These are phyloP conservation scores for Agrocybe chaxingu DNA, from an alignment of 768 basidiomycete genomes.

Conservation along the genomic window DNA sequence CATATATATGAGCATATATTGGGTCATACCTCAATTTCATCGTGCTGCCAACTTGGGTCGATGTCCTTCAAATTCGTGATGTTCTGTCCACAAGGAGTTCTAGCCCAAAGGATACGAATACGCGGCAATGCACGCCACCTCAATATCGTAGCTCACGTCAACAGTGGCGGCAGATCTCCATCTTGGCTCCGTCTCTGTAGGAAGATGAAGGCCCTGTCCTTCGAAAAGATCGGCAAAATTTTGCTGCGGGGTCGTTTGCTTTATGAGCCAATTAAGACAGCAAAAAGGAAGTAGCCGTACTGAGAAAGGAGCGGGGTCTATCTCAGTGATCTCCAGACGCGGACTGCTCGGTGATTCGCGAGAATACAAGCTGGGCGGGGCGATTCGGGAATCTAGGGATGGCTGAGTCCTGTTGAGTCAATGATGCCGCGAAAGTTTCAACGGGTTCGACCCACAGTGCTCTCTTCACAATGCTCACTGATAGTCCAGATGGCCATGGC, in stretches of 20 bases:
- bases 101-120: background rate
- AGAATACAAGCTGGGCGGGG: background rate
- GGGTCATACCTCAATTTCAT: slow-evolving; percentile 44
- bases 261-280: background rate
- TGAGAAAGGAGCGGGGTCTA: slow-evolving; percentile 23
- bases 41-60: slow-evolving; percentile 43
- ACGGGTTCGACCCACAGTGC: background rate
- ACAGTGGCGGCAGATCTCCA: background rate
- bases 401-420: background rate
- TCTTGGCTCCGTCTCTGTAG: background rate
- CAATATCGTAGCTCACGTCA: slow-evolving; percentile 39
- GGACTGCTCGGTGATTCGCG: slow-evolving; percentile 7
- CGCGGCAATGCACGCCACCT: slow-evolving; percentile 24
- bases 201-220: slow-evolving; percentile 15
- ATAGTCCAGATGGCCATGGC: slow-evolving; percentile 3
- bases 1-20: background rate
- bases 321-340: slow-evolving; percentile 16
- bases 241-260: slow-evolving; percentile 15
- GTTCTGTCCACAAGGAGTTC: slow-evolving; percentile 24
- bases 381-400: slow-evolving; percentile 4
- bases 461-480: background rate
- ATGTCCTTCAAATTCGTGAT: slow-evolving; percentile 39
- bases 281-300: slow-evolving; percentile 2
- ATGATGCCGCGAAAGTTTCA: background rate
- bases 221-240: slow-evolving; percentile 29